Base-by-base conservation (phyloP, 2,329 filamentous ascomycete species). In the Neonectria coccinea region DNA sequence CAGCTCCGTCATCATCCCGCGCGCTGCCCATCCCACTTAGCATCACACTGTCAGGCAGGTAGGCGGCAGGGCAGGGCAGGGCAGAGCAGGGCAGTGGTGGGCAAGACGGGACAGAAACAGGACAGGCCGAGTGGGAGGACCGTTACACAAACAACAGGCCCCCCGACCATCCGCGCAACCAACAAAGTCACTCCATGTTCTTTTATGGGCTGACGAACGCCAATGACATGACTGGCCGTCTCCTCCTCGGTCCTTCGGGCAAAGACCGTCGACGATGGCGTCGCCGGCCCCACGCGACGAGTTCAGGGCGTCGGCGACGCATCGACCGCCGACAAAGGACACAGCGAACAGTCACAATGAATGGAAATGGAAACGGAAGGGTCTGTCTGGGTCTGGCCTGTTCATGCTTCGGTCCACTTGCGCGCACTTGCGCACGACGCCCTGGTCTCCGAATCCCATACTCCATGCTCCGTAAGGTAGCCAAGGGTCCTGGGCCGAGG, bases 201-300 rank as follows among this genome's bases (percentile, higher is more conserved):
- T 12, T 16, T 39, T 39, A 18, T 42, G 39, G 64, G 68, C 70
- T 74, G 69, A 74, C 68, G 65, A 74, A 72, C 65, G 27, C 61
- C 56, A 65, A 48, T 45, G 45, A 65, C 62, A 70, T 73, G 68
- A 74, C 66, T 73, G 72, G 72, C 42, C 67, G 52, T 64, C 18
- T 57, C 53, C 29, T 50, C 41, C 51, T 59, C 52, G 59, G 55
- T 57, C 62, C 51, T 64, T 68, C 68, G 63, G 72, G 22, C 65
- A 70, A 72, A 70, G 56, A 61, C 72, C 67, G 62, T 55, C 58
- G 52, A 57, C 39, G 59, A 44, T 66, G 60, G 67, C 67, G 58
- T 61, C 57, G 59, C 55, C 59, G 27, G 66, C 53, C 65, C 66
- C 70, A 74, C 61, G 64, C 51, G 33, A 47, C 52, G 60, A 56